Evolutionary conservation across 2,329 filamentous ascomycete genomes (phyloP), one percentile per base, ranked within the genome.

Genomic region (Tolypocladium tundrense): DNA sequence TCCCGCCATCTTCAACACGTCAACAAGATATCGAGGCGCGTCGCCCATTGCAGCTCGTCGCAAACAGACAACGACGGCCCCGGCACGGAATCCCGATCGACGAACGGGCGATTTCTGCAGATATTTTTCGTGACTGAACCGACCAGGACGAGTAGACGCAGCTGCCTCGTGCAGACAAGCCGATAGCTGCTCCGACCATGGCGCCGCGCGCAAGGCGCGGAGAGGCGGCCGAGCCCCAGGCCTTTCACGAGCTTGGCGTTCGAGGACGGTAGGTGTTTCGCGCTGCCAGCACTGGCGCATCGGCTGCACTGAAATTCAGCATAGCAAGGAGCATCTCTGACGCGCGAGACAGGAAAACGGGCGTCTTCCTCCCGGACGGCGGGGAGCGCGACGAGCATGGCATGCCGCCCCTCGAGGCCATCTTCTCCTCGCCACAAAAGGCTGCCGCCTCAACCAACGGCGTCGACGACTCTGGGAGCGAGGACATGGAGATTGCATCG

Each of bases 331-430:
- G 31, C 27, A 35, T 8, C 27, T 48, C 63, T 63, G 58, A 61
- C 27, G 39, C 13, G 21, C 59, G 51, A 40, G 53, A 54, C 64
- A 97, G 93, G 65, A 95, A 96, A 81, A 99, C 94, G 1, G 94
- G 94, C 51, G 82, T 96, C 33, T 88, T 85, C 1, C 74, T 97
- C 39, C 84, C 85, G 66, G 90, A 96, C 67, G 85, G 79, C 57
- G 90, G 90, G 56, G 78, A 86, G 60, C 88, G 91, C 74, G 93
- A 97, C 74, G 91, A 95, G 70, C 80, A 96, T 79, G 94, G 93
- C 72, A 86, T 99, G 77, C 91, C 97, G 70, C 88, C 90, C 41
- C 82, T 96, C 59, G 89, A 93, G 41, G 84, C 85, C 64, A 84
- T 97, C 63, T 96, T 96, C 72, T 97, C 92, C 10, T 96, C 92